Base-by-base conservation (phyloP, 2,329 filamentous ascomycete species). In the Thelonectria olida region DNA sequence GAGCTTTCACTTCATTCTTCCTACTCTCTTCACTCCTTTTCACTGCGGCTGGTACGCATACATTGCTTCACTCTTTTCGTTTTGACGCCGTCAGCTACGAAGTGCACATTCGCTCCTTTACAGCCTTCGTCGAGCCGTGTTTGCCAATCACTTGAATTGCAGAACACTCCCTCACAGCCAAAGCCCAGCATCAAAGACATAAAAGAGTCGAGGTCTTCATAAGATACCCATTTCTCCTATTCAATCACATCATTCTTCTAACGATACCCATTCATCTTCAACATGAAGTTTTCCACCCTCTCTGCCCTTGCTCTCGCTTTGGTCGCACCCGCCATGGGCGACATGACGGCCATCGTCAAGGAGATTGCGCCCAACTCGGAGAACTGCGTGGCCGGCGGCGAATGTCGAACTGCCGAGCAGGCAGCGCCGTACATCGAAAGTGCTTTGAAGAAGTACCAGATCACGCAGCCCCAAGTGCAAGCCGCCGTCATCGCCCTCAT, bases 401-500 rank as follows among this genome's bases (percentile, higher is more conserved):
- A 93, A 69, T 95, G 92, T 78, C 82, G 83, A 48, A 91, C 87
- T 2, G 87, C 90, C n/a, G 75, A 75, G 7, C 80, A 87, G 68
- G 90, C 89, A 2, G 89, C 86, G 0, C 80, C 82, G 1, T 81
- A 78, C 65, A 81, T 95, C 62, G 78, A 79, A 70, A 66, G 77
- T 7, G 83, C 86, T 34, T 88, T 93, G 75, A 58, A 71, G 17
- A 76, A 81, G 10, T 90, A 92, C 80, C 66, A 74, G 3, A 79
- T 93, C 67, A 77, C 48, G 74, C 75, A 31, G 76, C 78, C 20
- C 20, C 86, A 90, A 68, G 88, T 91, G 72, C 45, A 48, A 17
- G 92, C 92, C 7, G 91, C 89, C 20, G 76, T 94, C 15, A 72
- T 96, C 42, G 82, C 88, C 12, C 81, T 93, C 71, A 90, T 92